These are phyloP conservation scores for Calonectria multiphialidica DNA, from an alignment of 2,329 filamentous ascomycete species.

Conservation along the genomic window DNA sequence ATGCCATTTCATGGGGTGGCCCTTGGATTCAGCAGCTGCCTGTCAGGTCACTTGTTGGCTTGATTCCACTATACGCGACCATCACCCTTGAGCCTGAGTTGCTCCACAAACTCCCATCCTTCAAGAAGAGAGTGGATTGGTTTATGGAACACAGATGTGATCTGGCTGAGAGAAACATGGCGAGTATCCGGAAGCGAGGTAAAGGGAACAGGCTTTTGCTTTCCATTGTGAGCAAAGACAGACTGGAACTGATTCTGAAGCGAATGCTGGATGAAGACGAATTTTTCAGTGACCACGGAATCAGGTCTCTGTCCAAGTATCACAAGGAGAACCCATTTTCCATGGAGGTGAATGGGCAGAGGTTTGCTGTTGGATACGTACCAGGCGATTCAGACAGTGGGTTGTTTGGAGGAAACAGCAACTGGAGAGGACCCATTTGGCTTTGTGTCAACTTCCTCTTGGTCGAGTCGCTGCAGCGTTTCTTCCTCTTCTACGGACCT, in stretches of 20 bases:
- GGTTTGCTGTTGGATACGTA: slow-evolving; percentile 89
- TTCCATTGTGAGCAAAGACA: slow-evolving; percentile 91
- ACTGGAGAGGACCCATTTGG: slow-evolving; percentile 98
- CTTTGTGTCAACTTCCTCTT: slow-evolving; percentile 95
- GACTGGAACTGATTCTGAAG: slow-evolving; percentile 88
- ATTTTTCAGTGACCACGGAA: slow-evolving; percentile 90
- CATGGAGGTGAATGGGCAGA: slow-evolving; percentile 95
- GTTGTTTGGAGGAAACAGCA: slow-evolving; percentile 96
- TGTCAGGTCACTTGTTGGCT: slow-evolving; percentile 89
- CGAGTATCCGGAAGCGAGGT: slow-evolving; percentile 89
- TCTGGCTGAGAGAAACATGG: slow-evolving; percentile 92
- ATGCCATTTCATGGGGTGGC: slow-evolving; percentile 96
- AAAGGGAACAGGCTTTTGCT: slow-evolving; percentile 90
- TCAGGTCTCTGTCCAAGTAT: slow-evolving; percentile 91
- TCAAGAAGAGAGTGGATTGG: slow-evolving; percentile 95
- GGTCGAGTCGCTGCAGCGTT: slow-evolving; percentile 93
- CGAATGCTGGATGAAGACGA: slow-evolving; percentile 96
- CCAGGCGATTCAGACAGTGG: slow-evolving; percentile 97
- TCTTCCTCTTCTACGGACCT: slow-evolving; percentile 96
- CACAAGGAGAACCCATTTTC: slow-evolving; percentile 92
- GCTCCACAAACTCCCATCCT: slow-evolving; percentile 89
- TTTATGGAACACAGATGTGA: slow-evolving; percentile 91
- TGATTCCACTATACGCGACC: slow-evolving; percentile 94
- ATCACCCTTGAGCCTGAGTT: slow-evolving; percentile 94
- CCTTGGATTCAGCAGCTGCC: slow-evolving; percentile 94